Percentiles rank a stretch among this genome's conserved stretches.
These are phyloP conservation scores for Penicillium verhagenii DNA, from an alignment of 495 filamentous ascomycete species.

Conservation along the genomic window DNA sequence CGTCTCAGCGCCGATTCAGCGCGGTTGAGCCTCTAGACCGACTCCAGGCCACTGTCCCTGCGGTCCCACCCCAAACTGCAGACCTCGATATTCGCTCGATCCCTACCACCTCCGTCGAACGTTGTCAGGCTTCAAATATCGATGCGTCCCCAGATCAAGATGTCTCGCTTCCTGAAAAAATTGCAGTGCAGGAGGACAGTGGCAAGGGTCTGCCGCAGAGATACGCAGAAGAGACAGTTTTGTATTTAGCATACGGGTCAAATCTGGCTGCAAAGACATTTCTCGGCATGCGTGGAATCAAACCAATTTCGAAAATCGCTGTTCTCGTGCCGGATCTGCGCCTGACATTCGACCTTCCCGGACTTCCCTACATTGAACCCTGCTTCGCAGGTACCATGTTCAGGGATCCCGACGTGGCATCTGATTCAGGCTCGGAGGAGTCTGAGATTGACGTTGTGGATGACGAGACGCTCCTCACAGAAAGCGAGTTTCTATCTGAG, in stretches of 20 bases:
- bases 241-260: slow-evolving; percentile 95
- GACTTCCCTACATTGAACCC: slow-evolving; percentile 83
- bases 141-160: slow-evolving; percentile 23
- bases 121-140: slow-evolving; percentile 21
- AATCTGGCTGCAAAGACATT: slow-evolving; percentile 80
- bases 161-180: slow-evolving; percentile 26
- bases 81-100: slow-evolving; percentile 7
- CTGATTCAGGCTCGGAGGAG: slow-evolving; percentile 14
- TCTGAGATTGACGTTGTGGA: slow-evolving; percentile 1
- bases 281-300: slow-evolving; percentile 69
- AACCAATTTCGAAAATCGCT: slow-evolving; percentile 71
- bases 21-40: slow-evolving; percentile 17
- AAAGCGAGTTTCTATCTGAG: slow-evolving; percentile 20
- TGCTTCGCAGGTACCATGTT: slow-evolving; percentile 82
- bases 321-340: slow-evolving; percentile 75
- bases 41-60: slow-evolving; percentile 13
- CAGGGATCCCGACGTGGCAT: slow-evolving; percentile 40
- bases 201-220: neutral
- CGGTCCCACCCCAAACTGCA: neutral
- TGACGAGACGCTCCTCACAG: slow-evolving; percentile 12
- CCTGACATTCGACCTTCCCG: slow-evolving; percentile 82
- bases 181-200: slow-evolving; percentile 15
- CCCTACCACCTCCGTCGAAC: slow-evolving; percentile 19
- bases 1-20: slow-evolving; percentile 13
- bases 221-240: slow-evolving; percentile 44